These are phyloP conservation scores for Schizochytrium sp. DNA, from an alignment of 108 stramenopile species.

Conservation along the genomic window DNA sequence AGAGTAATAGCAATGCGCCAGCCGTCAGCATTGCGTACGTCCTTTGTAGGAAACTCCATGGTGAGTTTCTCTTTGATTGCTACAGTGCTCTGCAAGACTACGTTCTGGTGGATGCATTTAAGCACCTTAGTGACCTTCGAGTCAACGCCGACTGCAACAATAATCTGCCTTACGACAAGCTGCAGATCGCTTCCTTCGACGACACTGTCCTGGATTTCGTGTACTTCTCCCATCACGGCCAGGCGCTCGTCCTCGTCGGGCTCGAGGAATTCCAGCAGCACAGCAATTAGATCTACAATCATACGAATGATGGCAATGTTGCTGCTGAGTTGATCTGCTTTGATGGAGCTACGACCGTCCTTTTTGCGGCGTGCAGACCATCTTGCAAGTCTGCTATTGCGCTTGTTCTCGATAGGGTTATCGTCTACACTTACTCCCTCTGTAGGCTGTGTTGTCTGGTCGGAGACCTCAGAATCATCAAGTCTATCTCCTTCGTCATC, in stretches of 20 bases:
- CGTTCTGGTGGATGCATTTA: slow-evolving; percentile 58
- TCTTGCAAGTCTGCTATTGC: slow-evolving; percentile 10
- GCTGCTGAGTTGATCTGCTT: slow-evolving; percentile 7
- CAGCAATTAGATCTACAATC: neutral
- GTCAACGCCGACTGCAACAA: slow-evolving; percentile 42
- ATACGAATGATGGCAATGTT: slow-evolving; percentile 1
- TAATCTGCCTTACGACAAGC: slow-evolving; percentile 51
- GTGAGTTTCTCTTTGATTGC: slow-evolving; percentile 24
- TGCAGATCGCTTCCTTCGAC: slow-evolving; percentile 35
- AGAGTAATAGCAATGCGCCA: slow-evolving; percentile 53
- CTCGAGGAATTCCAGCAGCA: slow-evolving; percentile 21
- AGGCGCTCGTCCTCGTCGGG: neutral
- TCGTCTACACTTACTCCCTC: neutral
- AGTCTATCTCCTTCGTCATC: neutral
- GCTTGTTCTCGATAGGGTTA: too few relatives aligned
- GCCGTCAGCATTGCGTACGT: slow-evolving; percentile 51
- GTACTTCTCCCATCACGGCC: neutral
- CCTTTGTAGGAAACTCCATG: slow-evolving; percentile 36
- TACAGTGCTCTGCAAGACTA: slow-evolving; percentile 52
- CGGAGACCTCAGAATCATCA: neutral
- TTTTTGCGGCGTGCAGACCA: slow-evolving; percentile 30
- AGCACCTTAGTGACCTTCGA: slow-evolving; percentile 32
- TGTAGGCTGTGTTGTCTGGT: neutral
- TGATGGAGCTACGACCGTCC: neutral
- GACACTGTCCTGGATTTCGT: neutral